phyloP scores from a whole-genome alignment of 2,329 filamentous ascomycete species.

The Knufia petricola region DNA sequence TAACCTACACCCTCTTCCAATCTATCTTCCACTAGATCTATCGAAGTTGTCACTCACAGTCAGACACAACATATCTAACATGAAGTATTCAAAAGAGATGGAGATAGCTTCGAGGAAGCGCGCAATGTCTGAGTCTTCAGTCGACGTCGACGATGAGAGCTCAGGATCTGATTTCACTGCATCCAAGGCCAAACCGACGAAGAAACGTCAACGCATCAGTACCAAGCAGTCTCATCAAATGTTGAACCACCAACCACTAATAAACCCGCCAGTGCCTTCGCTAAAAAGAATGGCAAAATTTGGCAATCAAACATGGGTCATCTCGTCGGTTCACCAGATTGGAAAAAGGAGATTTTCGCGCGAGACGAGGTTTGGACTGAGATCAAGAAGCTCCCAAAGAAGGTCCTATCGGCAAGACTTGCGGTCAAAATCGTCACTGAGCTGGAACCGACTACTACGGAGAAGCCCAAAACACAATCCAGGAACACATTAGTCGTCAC shows the following conservation, averaged over 20 bases:
- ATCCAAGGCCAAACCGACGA: not conserved
- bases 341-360: not conserved
- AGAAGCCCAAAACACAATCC: not conserved
- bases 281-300: not conserved
- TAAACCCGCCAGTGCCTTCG: not conserved
- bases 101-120: not conserved
- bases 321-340: not conserved
- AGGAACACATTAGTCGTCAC: not conserved
- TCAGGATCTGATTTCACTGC: not conserved
- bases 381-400: not conserved
- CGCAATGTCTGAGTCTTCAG: not conserved
- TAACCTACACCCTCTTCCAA: too few relatives aligned
- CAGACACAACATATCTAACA: not conserved
- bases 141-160: not conserved
- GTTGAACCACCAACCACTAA: not conserved
- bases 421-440: not conserved
- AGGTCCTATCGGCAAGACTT: not conserved
- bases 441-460: not conserved
- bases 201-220: not conserved
- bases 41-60: not conserved
- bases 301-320: not conserved
- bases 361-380: not conserved
- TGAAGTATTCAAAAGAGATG: not conserved
- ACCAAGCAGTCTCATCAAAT: not conserved
- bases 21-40: too few relatives aligned